A percentile compares a stretch with the other conserved stretches of the same genome.
Conservation (phyloP, 768 basidiomycete genomes). For the Leucocoprinus birnbaumii region DNA sequence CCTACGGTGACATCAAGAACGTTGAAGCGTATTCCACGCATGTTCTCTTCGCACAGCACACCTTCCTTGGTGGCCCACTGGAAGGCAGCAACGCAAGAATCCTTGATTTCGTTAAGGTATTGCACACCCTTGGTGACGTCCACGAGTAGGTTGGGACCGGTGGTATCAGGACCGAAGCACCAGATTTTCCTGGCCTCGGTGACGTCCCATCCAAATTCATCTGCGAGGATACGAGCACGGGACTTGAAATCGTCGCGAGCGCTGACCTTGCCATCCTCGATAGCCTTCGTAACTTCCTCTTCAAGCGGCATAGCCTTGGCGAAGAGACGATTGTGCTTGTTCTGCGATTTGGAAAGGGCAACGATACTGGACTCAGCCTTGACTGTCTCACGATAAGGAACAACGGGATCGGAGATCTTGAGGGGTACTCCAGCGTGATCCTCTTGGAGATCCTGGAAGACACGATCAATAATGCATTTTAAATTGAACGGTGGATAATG, state of each 20-base stretch:
- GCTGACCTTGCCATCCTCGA: conserved; percentile 82
- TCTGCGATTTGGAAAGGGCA: conserved; percentile 98
- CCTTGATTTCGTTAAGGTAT: conserved; percentile 99
- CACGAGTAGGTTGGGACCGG: conserved; percentile 94
- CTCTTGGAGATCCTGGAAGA: conserved; percentile 88
- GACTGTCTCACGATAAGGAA: conserved; percentile 97
- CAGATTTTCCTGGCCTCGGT: conserved; percentile 99
- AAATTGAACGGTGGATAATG: not conserved
- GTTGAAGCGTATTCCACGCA: conserved; percentile 98
- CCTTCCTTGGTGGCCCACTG: conserved; percentile 99
- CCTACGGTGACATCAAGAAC: conserved; percentile 91
- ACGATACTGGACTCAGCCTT: conserved; percentile 93
- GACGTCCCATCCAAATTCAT: conserved; percentile 97
- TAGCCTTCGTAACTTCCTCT: conserved; percentile 91
- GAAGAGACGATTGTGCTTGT: conserved; percentile 99
- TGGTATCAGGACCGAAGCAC: conserved; percentile 99
- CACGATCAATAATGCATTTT: not conserved
- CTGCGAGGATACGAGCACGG: conserved; percentile 93
- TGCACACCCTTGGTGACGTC: conserved; percentile 99
- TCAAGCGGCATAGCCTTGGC: conserved; percentile 91
- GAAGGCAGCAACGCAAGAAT: conserved; percentile 98
- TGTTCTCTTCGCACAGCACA: conserved; percentile 94
- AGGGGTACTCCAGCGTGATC: conserved; percentile 99
- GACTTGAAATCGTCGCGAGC: conserved; percentile 97
- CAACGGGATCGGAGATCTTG: conserved; percentile 97